Evolutionary conservation across 1,284 basidiomycete genomes (phyloP).

Genomic region (Trichosporon asahii): DNA sequence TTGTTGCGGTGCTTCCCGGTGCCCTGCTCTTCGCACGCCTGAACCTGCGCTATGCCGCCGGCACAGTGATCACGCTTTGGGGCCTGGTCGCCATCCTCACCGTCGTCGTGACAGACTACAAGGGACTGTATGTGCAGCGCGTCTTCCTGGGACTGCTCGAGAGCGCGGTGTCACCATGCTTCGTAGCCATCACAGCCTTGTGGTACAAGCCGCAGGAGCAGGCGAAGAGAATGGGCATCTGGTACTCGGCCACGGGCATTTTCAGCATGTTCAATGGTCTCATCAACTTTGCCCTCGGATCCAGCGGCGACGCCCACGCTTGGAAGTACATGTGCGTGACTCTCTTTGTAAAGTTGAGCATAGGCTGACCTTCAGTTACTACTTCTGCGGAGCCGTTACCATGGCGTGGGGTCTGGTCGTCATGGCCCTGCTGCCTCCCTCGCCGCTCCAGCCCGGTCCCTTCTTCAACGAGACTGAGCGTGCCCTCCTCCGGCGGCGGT

Average conservation of each 20-base stretch:
- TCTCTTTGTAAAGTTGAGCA: not conserved
- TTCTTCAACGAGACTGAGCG: conserved; percentile 49
- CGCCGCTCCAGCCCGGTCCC: conserved; percentile 47
- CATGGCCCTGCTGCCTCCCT: conserved; percentile 52
- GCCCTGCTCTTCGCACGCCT: conserved; percentile 53
- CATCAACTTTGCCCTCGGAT: conserved; percentile 56
- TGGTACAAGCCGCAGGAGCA: conserved; percentile 56
- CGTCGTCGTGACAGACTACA: conserved; percentile 48
- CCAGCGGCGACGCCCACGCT: conserved; percentile 43
- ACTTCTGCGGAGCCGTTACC: conserved; percentile 55
- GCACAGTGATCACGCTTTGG: conserved; percentile 51
- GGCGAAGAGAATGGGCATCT: conserved; percentile 49
- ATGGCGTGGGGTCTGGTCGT: conserved; percentile 54
- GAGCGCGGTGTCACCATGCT: conserved; percentile 55
- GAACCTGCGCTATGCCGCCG: conserved; percentile 49
- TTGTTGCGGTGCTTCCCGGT: conserved; percentile 52
- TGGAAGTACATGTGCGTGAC: conserved; percentile 54
- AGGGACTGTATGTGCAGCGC: conserved; percentile 55
- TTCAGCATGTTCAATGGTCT: conserved; percentile 52
- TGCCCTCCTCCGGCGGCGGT: conserved; percentile 46
- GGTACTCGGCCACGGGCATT: conserved; percentile 56
- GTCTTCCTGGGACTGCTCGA: conserved; percentile 54
- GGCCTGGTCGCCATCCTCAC: conserved; percentile 55
- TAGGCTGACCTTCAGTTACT: conserved; percentile 34
- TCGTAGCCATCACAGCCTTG: conserved; percentile 54